These are phyloP conservation scores for Starmerella kuoi DNA, from an alignment of 805 yeast species.

Conservation along the genomic window DNA sequence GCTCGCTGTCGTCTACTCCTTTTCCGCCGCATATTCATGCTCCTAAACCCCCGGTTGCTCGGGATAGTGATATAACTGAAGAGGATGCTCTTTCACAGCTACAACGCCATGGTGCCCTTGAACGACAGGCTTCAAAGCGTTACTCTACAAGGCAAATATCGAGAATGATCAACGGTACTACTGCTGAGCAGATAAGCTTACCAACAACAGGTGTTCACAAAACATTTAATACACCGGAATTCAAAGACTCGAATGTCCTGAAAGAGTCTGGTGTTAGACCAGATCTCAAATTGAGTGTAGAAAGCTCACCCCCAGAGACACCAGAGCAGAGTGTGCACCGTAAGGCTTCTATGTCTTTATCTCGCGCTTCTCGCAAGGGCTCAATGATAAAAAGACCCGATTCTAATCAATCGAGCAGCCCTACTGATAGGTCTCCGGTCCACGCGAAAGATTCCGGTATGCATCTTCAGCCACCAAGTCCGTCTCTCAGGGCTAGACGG, in stretches of 20 bases:
- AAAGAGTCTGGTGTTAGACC: slow-evolving; percentile 1
- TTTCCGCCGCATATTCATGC: slow-evolving; percentile 1
- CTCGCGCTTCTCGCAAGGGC: neutral
- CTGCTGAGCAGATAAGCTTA: slow-evolving; percentile 11
- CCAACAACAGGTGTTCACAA: slow-evolving; percentile 21
- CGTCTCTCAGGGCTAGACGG: neutral
- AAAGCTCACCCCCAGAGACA: neutral
- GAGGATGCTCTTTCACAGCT: slow-evolving; percentile 60
- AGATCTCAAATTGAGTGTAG: neutral
- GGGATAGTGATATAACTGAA: neutral
- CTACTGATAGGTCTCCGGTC: neutral
- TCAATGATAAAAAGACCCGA: neutral
- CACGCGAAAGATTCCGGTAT: neutral
- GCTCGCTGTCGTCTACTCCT: neutral
- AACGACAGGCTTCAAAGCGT: slow-evolving; percentile 85
- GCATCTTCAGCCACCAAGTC: neutral
- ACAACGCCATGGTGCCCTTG: slow-evolving; percentile 71
- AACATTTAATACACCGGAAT: slow-evolving; percentile 19
- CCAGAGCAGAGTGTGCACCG: neutral
- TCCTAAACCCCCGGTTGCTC: slow-evolving; percentile 2
- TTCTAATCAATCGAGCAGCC: neutral
- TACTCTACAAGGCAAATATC: slow-evolving; percentile 90
- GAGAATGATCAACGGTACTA: slow-evolving; percentile 34
- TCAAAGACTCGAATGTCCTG: slow-evolving; percentile 16
- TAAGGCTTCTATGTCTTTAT: neutral